Evolutionary conservation across 2,329 filamentous ascomycete species (phyloP).

Genomic region (Akanthomyces uredinophilus): DNA sequence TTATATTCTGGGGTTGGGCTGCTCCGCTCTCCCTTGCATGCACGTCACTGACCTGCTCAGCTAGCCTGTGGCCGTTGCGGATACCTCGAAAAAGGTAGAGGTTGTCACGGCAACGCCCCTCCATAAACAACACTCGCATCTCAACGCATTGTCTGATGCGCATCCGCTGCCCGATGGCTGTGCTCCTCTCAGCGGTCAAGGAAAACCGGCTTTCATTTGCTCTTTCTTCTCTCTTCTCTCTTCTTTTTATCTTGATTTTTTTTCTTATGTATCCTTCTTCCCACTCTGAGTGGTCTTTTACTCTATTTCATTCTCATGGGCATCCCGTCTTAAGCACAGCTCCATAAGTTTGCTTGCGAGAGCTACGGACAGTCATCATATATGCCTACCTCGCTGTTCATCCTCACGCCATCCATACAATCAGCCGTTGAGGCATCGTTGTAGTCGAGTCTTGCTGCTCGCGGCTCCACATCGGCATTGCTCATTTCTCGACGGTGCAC

Average conservation of each 20-base stretch:
- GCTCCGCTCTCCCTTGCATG: neutral
- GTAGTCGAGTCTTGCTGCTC: neutral
- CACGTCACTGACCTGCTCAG: neutral
- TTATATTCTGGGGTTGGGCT: neutral
- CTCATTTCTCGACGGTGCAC: neutral
- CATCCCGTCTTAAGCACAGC: neutral
- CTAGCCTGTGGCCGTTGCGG: neutral
- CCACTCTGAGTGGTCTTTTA: neutral
- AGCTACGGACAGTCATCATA: neutral
- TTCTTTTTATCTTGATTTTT: neutral
- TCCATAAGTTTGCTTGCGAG: neutral
- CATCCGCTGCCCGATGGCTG: neutral
- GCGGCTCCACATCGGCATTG: neutral
- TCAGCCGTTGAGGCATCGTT: neutral
- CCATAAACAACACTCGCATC: slow-evolving; percentile 19
- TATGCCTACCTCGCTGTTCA: neutral
- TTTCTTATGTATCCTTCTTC: slow-evolving; percentile 8
- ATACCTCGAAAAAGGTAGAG: neutral
- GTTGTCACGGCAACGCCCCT: slow-evolving; percentile 20
- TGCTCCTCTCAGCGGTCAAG: neutral
- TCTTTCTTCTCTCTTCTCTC: neutral
- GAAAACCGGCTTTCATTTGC: neutral
- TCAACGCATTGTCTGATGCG: neutral
- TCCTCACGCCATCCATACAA: neutral
- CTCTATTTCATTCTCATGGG: neutral